Evolutionary conservation across 306 rosid genomes (phyloP), one percentile per base, ranked within the genome.

Genomic region (Cicer bijugum): DNA sequence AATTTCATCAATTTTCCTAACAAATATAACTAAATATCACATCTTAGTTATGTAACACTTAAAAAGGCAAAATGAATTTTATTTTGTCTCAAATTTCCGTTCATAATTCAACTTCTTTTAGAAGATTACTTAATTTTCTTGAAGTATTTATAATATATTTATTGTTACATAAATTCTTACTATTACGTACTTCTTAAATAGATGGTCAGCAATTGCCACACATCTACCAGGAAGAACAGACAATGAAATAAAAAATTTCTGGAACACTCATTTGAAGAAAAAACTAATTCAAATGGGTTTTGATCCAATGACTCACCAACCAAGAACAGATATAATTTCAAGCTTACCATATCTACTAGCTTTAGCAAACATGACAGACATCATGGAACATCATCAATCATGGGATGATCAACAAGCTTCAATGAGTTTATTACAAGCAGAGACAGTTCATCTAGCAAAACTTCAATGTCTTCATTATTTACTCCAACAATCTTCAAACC

Each of bases 261-360:
- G 97, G 97, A 91, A 91, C 47, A 91, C 97, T 4, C 97, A 91
- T 75, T 62, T 91, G 57, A 91, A 86, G 91, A 91, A 91, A 63
- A 91, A 89, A 84, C 71, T 91, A 39, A 89, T 89, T 80, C 95
- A 87, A 81, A 91, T 91, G 97, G 97, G 97, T n/a, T 84, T 89
- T 58, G 97, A 91, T 83, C 95, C 97, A 83, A 86, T 84, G 89
- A 91, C 95, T 19, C 97, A 91, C 67, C 95, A 89, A n/a, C 97
- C 97, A 44, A 87, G 95, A 86, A 86, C 90, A 9, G 95, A 91
- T 71, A 89, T 87, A 28, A 83, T 89, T 77, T 83, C 89, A 45
- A 84, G 65, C 75, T 67, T 90, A 75, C 90, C 89, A 28, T 83
- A 90, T 47, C 83, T 90, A 19, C 71, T 90, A 66, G 92, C 92